These are phyloP conservation scores for Nannizziopsis barbatae DNA, from an alignment of 2,329 filamentous ascomycete species.

Conservation along the genomic window DNA sequence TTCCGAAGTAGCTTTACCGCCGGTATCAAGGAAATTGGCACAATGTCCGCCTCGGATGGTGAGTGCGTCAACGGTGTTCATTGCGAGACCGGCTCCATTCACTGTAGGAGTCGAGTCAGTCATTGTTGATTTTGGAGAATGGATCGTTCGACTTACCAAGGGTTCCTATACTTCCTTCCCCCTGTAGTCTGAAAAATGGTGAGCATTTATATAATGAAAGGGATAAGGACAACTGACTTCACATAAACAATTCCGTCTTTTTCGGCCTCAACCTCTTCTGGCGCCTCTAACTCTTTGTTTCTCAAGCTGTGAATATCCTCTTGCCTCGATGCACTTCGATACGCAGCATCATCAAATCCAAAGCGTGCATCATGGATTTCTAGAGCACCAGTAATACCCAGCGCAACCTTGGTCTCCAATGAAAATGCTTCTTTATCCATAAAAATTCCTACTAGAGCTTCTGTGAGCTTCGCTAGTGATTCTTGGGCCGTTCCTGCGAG, in stretches of 20 bases:
- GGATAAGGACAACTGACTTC: conserved; percentile 33
- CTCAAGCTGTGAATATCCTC: conserved; percentile 49
- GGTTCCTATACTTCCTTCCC: conserved; percentile 58
- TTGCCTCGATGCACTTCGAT: conserved; percentile 51
- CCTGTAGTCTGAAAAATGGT: conserved; percentile 31
- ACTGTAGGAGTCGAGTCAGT: conserved; percentile 35
- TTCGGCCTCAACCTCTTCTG: conserved; percentile 52
- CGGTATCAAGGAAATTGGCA: conserved; percentile 81
- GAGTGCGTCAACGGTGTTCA: conserved; percentile 81
- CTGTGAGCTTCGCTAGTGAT: conserved; percentile 41
- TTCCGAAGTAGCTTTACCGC: conserved; percentile 72
- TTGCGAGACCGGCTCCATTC: conserved; percentile 79
- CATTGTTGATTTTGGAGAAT: neutral
- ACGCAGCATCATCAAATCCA: conserved; percentile 60
- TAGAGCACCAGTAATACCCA: conserved; percentile 34
- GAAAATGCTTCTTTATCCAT: conserved; percentile 54
- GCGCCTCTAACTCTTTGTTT: conserved; percentile 41
- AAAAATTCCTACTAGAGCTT: conserved; percentile 49
- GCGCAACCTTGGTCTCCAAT: conserved; percentile 42
- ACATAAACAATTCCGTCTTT: conserved; percentile 70
- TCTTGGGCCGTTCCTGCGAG: conserved; percentile 39
- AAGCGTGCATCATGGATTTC: conserved; percentile 46
- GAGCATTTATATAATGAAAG: neutral
- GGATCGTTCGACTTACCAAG: conserved; percentile 36
- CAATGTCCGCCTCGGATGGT: conserved; percentile 54